These are phyloP conservation scores for Tulasnella sp. DNA, from an alignment of 768 basidiomycete genomes.

Conservation along the genomic window DNA sequence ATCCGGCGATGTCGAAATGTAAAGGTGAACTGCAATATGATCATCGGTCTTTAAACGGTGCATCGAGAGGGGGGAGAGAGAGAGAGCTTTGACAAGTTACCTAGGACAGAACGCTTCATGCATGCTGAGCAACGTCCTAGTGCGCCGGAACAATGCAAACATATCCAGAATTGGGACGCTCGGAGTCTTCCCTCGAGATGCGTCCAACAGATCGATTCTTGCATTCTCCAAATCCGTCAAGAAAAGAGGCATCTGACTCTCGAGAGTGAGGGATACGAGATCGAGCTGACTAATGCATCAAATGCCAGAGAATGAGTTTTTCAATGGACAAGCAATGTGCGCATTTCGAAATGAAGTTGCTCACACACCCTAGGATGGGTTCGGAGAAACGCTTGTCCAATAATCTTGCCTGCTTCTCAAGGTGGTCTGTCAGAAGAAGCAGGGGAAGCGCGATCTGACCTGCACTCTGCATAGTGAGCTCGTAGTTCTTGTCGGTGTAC, in stretches of 20 bases:
- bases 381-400: slow-evolving; percentile 82
- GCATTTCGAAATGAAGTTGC: slow-evolving; percentile 16
- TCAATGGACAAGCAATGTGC: too few relatives aligned
- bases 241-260: slow-evolving; percentile 52
- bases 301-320: slow-evolving; percentile 71
- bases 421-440: slow-evolving; percentile 73
- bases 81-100: too few relatives aligned
- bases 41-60: slow-evolving; percentile 20
- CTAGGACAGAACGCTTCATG: slow-evolving; percentile 64
- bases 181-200: slow-evolving; percentile 77
- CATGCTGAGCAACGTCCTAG: slow-evolving; percentile 68
- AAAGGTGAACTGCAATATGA: slow-evolving; percentile 22
- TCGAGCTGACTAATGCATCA: slow-evolving; percentile 39
- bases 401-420: slow-evolving; percentile 74
- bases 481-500: slow-evolving; percentile 52
- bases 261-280: slow-evolving; percentile 63
- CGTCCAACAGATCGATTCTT: slow-evolving; percentile 65
- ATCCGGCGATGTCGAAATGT: slow-evolving; percentile 56
- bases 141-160: slow-evolving; percentile 72
- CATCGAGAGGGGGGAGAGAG: slow-evolving; percentile 9
- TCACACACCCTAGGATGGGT: slow-evolving; percentile 61
- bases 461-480: slow-evolving; percentile 48
- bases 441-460: slow-evolving; percentile 74
- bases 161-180: slow-evolving; percentile 85
- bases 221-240: slow-evolving; percentile 55